These are phyloP conservation scores for Silene vulgaris DNA, from an alignment of 179 eudicot genomes.

Conservation along the genomic window DNA sequence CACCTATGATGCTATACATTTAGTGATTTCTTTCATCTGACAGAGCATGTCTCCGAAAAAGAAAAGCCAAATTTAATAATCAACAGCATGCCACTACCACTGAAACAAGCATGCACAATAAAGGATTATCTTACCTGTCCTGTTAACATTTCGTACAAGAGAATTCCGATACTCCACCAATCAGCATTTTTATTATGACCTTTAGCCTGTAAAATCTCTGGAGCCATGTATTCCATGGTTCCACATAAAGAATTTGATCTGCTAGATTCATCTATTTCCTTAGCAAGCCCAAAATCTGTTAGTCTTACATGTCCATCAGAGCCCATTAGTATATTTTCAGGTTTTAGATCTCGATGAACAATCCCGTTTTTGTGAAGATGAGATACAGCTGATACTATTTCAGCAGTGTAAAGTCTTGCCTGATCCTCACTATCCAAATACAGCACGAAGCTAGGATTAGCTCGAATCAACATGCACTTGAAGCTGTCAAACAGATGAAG, in stretches of 20 bases:
- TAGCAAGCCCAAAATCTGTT: conserved; percentile 95
- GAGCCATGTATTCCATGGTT: conserved; percentile 97
- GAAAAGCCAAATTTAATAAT: background rate
- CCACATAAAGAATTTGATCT: conserved; percentile 93
- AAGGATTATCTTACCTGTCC: conserved; percentile 55
- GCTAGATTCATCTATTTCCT: conserved; percentile 80
- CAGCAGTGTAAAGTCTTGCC: conserved; percentile 84
- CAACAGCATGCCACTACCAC: background rate
- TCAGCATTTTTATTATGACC: conserved; percentile 95
- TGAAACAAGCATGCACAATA: background rate
- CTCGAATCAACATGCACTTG: conserved; percentile 23
- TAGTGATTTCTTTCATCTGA: too few species aligned
- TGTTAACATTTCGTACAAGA: conserved; percentile 80
- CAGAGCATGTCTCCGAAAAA: background rate
- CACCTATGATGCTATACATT: too few species aligned
- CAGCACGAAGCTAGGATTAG: conserved; percentile 32
- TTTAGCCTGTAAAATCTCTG: conserved; percentile 75
- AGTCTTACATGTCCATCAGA: conserved; percentile 86
- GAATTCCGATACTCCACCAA: conserved; percentile 97
- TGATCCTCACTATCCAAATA: conserved; percentile 76
- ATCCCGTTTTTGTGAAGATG: conserved; percentile 89
- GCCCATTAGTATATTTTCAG: conserved; percentile 92
- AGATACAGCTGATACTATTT: conserved; percentile 87
- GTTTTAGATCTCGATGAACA: conserved; percentile 96
- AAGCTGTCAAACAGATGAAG: background rate